Conservation (phyloP, 352 stramenopile species). For the Elongisporangium undulatum region DNA sequence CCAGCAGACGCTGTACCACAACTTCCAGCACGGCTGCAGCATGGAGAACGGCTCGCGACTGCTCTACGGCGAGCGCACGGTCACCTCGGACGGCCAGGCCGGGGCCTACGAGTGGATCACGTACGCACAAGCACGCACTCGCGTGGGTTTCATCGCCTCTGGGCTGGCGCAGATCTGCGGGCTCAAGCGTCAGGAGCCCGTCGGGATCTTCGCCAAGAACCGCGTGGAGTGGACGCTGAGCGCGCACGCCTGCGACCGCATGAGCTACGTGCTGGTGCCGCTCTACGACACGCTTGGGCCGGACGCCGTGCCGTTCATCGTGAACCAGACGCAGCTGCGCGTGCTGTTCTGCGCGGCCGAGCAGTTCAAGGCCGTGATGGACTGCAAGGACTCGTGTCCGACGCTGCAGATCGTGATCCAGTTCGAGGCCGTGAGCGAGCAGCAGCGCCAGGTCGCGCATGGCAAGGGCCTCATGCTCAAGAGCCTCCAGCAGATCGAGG, state of each 20-base stretch:
- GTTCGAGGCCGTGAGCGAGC: slow-evolving; percentile 25
- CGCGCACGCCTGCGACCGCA: slow-evolving; percentile 37
- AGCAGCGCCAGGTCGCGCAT: slow-evolving; percentile 17
- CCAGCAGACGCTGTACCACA: slow-evolving; percentile 26
- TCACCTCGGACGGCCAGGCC: slow-evolving; percentile 14
- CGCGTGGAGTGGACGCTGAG: slow-evolving; percentile 39
- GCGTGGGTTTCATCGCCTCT: slow-evolving; percentile 17
- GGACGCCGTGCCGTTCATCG: slow-evolving; percentile 41
- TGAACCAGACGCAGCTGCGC: slow-evolving; percentile 50
- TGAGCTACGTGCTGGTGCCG: slow-evolving; percentile 39
- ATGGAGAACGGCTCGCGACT: slow-evolving; percentile 16
- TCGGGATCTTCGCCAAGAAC: slow-evolving; percentile 50
- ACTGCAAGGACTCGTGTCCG: slow-evolving; percentile 21
- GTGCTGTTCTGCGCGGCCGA: slow-evolving; percentile 39
- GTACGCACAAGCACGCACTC: slow-evolving; percentile 27
- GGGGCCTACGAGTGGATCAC: slow-evolving; percentile 34
- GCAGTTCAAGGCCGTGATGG: slow-evolving; percentile 35
- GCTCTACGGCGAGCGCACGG: slow-evolving; percentile 21
- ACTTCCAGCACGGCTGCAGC: slow-evolving; percentile 19
- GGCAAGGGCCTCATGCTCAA: slow-evolving; percentile 21
- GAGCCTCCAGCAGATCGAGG: slow-evolving; percentile 23
- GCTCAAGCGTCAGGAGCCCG: slow-evolving; percentile 26
- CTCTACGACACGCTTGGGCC: slow-evolving; percentile 58
- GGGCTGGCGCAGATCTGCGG: slow-evolving; percentile 10
- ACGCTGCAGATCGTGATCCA: slow-evolving; percentile 32